Base-by-base conservation (phyloP, 2,329 filamentous ascomycete genomes). In the Aspergillus latus region DNA sequence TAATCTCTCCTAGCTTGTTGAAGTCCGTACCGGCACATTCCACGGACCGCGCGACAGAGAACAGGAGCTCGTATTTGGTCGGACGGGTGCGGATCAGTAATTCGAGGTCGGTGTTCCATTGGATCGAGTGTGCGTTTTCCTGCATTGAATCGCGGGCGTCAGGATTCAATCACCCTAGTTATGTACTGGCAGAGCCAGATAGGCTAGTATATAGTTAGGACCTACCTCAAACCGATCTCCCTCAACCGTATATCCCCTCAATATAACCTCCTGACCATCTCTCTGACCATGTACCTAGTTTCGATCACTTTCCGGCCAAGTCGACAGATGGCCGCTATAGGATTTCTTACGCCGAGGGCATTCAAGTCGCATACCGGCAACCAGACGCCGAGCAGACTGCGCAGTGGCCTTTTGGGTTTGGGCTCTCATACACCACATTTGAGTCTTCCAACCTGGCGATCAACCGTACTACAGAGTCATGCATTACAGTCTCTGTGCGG, bases 401-500 rank as follows among this genome's bases (percentile, higher is more conserved):
- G 90, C 66, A 87, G 86, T 54, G 88, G 91, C 8, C 37, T 21
- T 53, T 53, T 15, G 50, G 50, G 30, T 36, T 36, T 11, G 34
- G 34, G 34, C 34, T 36, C 7, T 36, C 34, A 11, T 36, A 36
- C 34, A 36, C 34, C 5, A 36, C 34, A 11, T 36, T 36, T 11
- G 34, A 46, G 8, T 53, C 37, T 29, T 39, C 42, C 70, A 87
- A 86, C 9, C 73, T 90, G 11, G 89, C 84, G 72, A 82, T 91
- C 54, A 88, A 88, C 2, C 90, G 91, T 72, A 76, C 83, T 16
- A 85, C 15, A 3, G 9, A 26, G 21, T 88, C 72, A 90, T 3
- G 34, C 5, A 89, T 70, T 87, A 91, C 3, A 5, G 9, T 53
- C 15, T 39, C 29, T 13, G 42, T 53, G 2, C 15, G 4, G 7